Evolutionary conservation across 2,329 filamentous ascomycete genomes (phyloP).

Genomic region (Cercospora canescens): DNA sequence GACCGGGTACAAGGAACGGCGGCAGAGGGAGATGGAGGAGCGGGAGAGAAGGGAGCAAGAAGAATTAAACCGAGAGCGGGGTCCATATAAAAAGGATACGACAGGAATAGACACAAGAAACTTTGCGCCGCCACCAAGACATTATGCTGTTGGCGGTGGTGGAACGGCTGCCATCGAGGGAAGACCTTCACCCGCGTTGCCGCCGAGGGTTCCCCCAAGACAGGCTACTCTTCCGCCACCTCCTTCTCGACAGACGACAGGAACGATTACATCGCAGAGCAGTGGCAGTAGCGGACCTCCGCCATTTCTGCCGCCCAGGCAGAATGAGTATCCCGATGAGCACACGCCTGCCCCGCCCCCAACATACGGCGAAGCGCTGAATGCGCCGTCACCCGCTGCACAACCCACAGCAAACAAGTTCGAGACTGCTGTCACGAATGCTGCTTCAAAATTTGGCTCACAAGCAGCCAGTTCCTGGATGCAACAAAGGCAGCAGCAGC

Average conservation of each 20-base stretch:
- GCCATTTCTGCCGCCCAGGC: constrained; percentile 70
- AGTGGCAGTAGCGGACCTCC: constrained; percentile 41
- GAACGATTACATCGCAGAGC: background rate
- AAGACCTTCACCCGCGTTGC: constrained; percentile 23
- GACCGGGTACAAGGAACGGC: constrained; percentile 26
- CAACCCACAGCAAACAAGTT: constrained; percentile 9
- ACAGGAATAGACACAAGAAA: constrained; percentile 69
- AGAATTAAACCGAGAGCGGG: constrained; percentile 46
- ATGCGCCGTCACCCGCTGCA: constrained; percentile 8
- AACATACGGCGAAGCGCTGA: constrained; percentile 47
- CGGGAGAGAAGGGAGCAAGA: constrained; percentile 36
- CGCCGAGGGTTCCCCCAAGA: constrained; percentile 30
- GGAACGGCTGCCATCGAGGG: constrained; percentile 17
- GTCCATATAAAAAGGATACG: constrained; percentile 68
- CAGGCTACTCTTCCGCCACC: constrained; percentile 21
- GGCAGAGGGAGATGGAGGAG: constrained; percentile 30
- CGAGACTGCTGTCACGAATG: constrained; percentile 6
- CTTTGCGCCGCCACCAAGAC: constrained; percentile 67
- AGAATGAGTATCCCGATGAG: constrained; percentile 54
- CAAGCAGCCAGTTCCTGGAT: constrained; percentile 4
- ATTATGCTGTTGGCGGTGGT: constrained; percentile 27
- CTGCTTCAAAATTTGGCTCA: constrained; percentile 9
- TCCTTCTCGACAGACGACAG: constrained; percentile 4
- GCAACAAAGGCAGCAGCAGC: constrained; percentile 25
- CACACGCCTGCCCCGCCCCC: constrained; percentile 49